phyloP scores from a whole-genome alignment of 495 filamentous ascomycete genomes.

The Neurospora sp. region DNA sequence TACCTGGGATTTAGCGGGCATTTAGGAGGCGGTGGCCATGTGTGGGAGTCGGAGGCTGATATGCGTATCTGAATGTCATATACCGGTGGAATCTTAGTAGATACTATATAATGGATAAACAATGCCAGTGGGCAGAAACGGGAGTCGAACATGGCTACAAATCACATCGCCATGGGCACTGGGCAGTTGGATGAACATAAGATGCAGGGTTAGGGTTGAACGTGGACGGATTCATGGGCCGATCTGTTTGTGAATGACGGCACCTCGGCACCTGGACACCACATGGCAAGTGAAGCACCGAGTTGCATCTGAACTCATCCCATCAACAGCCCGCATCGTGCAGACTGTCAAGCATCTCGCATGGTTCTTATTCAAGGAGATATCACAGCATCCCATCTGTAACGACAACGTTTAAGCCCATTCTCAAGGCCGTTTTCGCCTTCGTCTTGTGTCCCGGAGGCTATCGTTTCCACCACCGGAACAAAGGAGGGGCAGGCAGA shows the following conservation, averaged over 20 bases:
- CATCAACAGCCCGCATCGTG: background rate
- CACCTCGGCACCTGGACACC: background rate
- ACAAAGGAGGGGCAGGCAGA: background rate
- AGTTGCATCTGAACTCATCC: background rate
- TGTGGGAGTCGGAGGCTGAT: background rate
- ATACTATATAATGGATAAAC: background rate
- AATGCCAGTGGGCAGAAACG: background rate
- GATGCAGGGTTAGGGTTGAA: background rate
- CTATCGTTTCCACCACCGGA: background rate
- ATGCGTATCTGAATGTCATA: background rate
- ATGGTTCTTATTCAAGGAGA: background rate
- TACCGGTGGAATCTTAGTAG: background rate
- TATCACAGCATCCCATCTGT: background rate
- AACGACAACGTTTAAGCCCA: background rate
- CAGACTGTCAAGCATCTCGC: background rate
- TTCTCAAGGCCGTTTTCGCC: background rate
- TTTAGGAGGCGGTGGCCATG: background rate
- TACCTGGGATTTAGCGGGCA: background rate
- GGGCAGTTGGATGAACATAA: background rate
- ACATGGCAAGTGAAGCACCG: background rate
- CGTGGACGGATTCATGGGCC: background rate
- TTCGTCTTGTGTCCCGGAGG: background rate
- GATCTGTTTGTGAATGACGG: background rate
- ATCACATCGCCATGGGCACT: background rate
- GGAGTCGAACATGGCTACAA: background rate